Evolutionary conservation across 2,329 filamentous ascomycete genomes (phyloP).

Genomic region (Cordyceps pruinosa): DNA sequence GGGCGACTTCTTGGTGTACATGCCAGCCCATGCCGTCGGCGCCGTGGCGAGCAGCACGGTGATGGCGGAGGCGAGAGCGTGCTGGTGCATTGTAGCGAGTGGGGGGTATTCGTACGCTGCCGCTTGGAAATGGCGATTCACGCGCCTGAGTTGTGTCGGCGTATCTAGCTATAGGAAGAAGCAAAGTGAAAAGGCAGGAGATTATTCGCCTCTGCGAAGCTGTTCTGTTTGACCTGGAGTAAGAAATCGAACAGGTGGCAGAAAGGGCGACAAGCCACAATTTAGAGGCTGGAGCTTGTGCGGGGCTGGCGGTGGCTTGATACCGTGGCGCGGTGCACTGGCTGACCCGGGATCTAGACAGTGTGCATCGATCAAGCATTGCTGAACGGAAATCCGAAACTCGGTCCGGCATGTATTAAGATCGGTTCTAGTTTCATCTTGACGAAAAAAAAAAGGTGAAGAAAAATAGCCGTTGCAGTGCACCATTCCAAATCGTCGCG

Average conservation of each 20-base stretch:
- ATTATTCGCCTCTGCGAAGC: too few relatives aligned
- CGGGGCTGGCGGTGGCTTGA: too few relatives aligned
- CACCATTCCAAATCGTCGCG: too few relatives aligned
- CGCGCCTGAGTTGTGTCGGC: background rate
- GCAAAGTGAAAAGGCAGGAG: too few relatives aligned
- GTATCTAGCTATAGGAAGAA: background rate
- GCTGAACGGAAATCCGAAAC: too few relatives aligned
- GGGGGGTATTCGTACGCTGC: background rate
- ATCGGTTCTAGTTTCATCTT: too few relatives aligned
- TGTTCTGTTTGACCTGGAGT: background rate
- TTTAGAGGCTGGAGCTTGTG: constrained; percentile 1
- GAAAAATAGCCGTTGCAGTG: too few relatives aligned
- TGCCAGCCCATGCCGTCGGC: constrained; percentile 57
- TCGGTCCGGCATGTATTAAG: too few relatives aligned
- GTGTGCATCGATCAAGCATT: too few relatives aligned
- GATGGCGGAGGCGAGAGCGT: constrained; percentile 20
- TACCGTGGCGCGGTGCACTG: too few relatives aligned
- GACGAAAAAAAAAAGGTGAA: too few relatives aligned
- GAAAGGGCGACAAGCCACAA: background rate
- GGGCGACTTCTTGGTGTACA: constrained; percentile 82
- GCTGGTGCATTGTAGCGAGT: constrained; percentile 13
- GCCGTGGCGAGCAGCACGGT: constrained; percentile 57
- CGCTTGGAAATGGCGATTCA: background rate
- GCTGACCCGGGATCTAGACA: too few relatives aligned
- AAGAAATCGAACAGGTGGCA: constrained; percentile 10